These are phyloP conservation scores for Talaromyces sp. DNA, from an alignment of 2,329 filamentous ascomycete species.

Conservation along the genomic window DNA sequence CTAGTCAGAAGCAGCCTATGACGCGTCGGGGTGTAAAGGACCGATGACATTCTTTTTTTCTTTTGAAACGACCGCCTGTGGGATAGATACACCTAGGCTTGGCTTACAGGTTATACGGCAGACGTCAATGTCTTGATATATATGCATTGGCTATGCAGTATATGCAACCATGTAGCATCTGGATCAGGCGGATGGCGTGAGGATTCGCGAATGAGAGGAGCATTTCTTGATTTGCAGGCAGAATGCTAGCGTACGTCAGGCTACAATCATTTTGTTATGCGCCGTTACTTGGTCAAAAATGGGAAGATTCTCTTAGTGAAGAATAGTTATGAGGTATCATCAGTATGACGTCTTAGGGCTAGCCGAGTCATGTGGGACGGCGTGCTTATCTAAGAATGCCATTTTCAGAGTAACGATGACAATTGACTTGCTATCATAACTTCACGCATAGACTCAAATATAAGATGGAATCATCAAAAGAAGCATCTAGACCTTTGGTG, in stretches of 20 bases:
- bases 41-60: constrained; percentile 5
- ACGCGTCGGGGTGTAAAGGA: constrained; percentile 1
- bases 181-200: not conserved
- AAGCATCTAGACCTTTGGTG: not conserved
- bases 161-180: not conserved
- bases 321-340: not conserved
- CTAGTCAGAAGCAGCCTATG: constrained; percentile 1
- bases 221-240: not conserved
- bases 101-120: not conserved
- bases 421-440: too few relatives aligned
- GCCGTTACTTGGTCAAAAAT: not conserved
- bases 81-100: not conserved
- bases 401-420: too few relatives aligned
- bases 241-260: not conserved
- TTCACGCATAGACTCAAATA: not conserved
- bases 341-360: constrained; percentile 12
- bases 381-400: not conserved
- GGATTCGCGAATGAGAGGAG: not conserved
- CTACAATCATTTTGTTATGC: not conserved
- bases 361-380: not conserved
- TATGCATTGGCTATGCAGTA: too few relatives aligned
- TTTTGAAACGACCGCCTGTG: not conserved
- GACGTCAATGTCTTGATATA: constrained; percentile 1
- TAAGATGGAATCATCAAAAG: not conserved
- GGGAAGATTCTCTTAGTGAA: not conserved